A percentile compares a stretch with the other conserved stretches of the same genome.
These are phyloP conservation scores for Aspergillaceae sp. DNA, from an alignment of 2,329 filamentous ascomycete genomes.

Conservation along the genomic window DNA sequence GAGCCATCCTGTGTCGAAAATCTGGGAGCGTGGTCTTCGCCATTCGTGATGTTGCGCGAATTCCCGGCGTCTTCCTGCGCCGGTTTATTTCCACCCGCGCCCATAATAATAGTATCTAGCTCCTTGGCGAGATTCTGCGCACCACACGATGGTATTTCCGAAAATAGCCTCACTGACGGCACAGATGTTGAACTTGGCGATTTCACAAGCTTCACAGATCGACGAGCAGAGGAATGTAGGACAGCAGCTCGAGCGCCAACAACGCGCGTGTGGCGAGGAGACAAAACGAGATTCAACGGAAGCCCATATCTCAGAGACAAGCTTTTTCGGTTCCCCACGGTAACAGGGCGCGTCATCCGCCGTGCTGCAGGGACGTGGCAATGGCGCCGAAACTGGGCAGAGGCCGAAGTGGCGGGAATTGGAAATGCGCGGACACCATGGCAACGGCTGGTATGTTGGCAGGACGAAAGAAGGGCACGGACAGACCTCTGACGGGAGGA, in stretches of 20 bases:
- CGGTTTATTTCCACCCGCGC: background rate
- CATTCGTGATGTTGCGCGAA: background rate
- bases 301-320: conserved; percentile 1
- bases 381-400: conserved; percentile 4
- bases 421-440: conserved; percentile 17
- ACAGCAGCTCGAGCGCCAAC: background rate
- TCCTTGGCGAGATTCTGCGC: background rate
- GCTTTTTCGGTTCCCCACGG: conserved; percentile 16
- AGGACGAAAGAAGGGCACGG: conserved; percentile 12
- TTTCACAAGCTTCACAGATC: conserved; percentile 7
- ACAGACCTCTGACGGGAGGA: conserved; percentile 14
- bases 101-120: background rate
- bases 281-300: background rate
- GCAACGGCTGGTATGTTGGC: conserved; percentile 23
- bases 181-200: background rate
- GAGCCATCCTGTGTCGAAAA: conserved; percentile 9
- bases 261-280: background rate
- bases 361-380: conserved; percentile 19
- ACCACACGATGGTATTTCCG: conserved; percentile 1
- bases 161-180: conserved; percentile 4
- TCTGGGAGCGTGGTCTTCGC: background rate
- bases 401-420: conserved; percentile 1
- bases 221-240: conserved; percentile 9
- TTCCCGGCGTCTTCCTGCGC: background rate
- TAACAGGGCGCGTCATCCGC: conserved; percentile 18